Percentiles rank a stretch among this genome's conserved stretches.
phyloP scores from a whole-genome alignment of 2,329 filamentous ascomycete species.

The Paecilomyces sp. region DNA sequence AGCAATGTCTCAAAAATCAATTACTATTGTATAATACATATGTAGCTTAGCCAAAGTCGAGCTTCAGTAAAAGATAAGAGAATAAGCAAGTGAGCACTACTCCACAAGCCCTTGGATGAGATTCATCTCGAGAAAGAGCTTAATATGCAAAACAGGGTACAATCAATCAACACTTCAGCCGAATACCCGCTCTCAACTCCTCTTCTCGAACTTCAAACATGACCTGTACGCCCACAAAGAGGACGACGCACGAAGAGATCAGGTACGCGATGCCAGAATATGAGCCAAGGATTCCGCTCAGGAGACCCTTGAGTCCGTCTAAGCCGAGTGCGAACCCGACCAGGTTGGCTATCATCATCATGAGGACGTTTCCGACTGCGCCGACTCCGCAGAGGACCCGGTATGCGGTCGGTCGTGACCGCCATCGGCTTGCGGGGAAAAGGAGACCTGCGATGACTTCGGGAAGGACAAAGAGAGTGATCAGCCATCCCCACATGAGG shows the following conservation, averaged over 20 bases:
- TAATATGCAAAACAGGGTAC: background rate
- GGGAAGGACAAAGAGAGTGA: constrained; percentile 88
- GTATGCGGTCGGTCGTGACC: constrained; percentile 62
- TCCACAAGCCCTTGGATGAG: background rate
- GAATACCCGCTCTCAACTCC: constrained; percentile 74
- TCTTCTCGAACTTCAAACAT: constrained; percentile 94
- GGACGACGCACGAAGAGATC: constrained; percentile 57
- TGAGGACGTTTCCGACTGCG: constrained; percentile 73
- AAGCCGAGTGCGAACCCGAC: constrained; percentile 91
- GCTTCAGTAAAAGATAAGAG: background rate
- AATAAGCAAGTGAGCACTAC: background rate
- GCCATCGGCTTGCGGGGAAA: constrained; percentile 70
- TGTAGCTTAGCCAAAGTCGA: too few relatives aligned
- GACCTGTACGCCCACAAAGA: constrained; percentile 82
- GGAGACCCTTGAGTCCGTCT: constrained; percentile 73
- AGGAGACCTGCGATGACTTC: constrained; percentile 66
- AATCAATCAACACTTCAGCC: constrained; percentile 63
- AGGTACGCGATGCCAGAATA: constrained; percentile 73
- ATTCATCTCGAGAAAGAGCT: background rate
- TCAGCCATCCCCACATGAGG: constrained; percentile 93
- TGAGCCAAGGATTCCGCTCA: constrained; percentile 67
- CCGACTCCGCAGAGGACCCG: constrained; percentile 74
- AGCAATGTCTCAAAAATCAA: too few relatives aligned
- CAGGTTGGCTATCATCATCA: constrained; percentile 94
- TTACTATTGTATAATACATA: too few relatives aligned